Evolutionary conservation across 1,284 basidiomycete species (phyloP).

Genomic region (Ustilago esculenta): DNA sequence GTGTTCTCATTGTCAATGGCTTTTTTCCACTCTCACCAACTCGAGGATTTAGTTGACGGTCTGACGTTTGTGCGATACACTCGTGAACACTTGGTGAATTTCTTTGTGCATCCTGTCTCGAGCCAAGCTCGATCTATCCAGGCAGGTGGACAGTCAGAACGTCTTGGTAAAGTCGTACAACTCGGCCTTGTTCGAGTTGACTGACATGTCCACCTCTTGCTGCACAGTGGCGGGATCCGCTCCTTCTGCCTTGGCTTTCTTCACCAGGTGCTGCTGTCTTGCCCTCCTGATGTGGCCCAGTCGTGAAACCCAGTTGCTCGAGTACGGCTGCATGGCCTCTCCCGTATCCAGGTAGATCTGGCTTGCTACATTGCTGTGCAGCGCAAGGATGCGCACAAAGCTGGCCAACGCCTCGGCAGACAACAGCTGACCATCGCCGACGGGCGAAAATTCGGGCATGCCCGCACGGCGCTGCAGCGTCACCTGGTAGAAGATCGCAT

Average conservation of each 20-base stretch:
- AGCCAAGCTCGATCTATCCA: too few relatives aligned
- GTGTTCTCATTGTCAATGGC: too few relatives aligned
- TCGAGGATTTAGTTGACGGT: too few relatives aligned
- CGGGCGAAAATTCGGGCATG: constrained; percentile 63
- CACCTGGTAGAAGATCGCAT: constrained; percentile 63
- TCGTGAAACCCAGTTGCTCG: constrained; percentile 60
- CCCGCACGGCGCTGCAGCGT: constrained; percentile 60
- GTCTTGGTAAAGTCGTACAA: constrained; percentile 52
- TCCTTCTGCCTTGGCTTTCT: constrained; percentile 15
- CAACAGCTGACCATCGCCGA: constrained; percentile 63
- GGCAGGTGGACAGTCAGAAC: too few relatives aligned
- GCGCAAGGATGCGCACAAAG: constrained; percentile 62
- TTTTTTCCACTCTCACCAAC: too few relatives aligned
- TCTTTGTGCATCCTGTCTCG: too few relatives aligned
- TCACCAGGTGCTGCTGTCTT: constrained; percentile 28
- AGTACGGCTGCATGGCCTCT: constrained; percentile 61
- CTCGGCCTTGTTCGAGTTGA: constrained; percentile 21
- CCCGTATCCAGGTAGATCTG: constrained; percentile 65
- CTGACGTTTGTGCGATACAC: too few relatives aligned
- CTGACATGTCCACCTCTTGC: constrained; percentile 19
- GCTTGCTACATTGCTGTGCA: constrained; percentile 63
- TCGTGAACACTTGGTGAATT: too few relatives aligned
- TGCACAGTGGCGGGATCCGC: not conserved
- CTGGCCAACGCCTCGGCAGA: constrained; percentile 54
- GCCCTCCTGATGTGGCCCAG: constrained; percentile 49